These are phyloP conservation scores for Eucalyptus sp. DNA, from an alignment of 345 rosid species.

Conservation along the genomic window DNA sequence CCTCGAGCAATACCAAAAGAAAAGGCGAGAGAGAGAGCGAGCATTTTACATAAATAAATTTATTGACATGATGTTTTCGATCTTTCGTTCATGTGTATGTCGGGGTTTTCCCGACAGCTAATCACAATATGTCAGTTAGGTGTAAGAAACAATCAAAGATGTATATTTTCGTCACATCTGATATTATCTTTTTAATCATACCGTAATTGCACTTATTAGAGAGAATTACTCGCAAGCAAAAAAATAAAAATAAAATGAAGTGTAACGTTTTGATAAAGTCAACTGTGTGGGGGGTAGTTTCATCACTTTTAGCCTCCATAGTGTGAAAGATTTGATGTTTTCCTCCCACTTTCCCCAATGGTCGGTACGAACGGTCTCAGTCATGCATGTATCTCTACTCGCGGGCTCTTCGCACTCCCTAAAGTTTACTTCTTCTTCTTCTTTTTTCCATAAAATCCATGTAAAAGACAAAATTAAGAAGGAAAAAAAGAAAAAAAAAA, in stretches of 20 bases:
- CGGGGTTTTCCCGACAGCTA: not conserved
- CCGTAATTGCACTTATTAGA: not conserved
- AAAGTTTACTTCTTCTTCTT: not conserved
- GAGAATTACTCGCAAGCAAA: not conserved
- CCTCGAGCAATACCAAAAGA: not conserved
- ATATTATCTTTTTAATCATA: too few relatives aligned
- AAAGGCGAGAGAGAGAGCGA: not conserved
- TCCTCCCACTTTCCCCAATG: not conserved
- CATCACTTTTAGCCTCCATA: not conserved
- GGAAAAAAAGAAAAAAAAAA: not conserved
- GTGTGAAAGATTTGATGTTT: not conserved
- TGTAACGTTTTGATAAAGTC: not conserved
- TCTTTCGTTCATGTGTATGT: rapidly evolving
- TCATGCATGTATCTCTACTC: not conserved
- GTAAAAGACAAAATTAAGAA: not conserved
- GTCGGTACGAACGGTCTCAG: not conserved
- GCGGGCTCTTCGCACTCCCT: not conserved
- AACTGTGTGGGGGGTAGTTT: not conserved
- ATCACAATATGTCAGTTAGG: not conserved
- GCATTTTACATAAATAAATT: not conserved
- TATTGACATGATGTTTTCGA: not conserved
- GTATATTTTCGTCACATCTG: not conserved
- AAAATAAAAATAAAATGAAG: not conserved
- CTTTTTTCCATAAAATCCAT: not conserved
- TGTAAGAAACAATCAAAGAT: rapidly evolving